Percentiles rank a stretch among this genome's conserved stretches.
phyloP scores from a whole-genome alignment of 352 stramenopile genomes.

The Lagenidium giganteum region DNA sequence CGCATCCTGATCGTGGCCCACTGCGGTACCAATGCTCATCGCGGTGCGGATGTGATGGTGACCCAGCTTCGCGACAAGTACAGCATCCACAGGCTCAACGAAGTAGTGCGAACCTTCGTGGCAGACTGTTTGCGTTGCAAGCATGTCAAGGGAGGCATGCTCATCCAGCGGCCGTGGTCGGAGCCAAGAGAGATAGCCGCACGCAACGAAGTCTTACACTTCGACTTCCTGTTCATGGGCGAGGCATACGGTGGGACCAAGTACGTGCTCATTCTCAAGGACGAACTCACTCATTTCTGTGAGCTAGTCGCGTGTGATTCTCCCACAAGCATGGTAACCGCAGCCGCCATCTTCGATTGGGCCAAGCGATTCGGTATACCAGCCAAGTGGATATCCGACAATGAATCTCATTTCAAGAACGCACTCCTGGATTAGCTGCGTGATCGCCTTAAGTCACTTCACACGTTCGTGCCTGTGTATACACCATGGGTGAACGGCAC shows the following conservation, averaged over 20 bases:
- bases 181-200: background rate
- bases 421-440: conserved; percentile 2
- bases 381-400: conserved; percentile 1
- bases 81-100: background rate
- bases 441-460: background rate
- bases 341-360: conserved; percentile 4
- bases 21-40: conserved; percentile 7
- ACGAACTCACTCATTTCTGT: conserved; percentile 9
- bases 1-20: conserved; percentile 4
- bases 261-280: conserved; percentile 8
- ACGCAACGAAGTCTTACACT: conserved; percentile 10
- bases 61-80: conserved; percentile 1
- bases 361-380: conserved; percentile 4
- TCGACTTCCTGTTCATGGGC: conserved; percentile 9
- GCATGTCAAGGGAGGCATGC: conserved; percentile 7
- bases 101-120: background rate
- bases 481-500: conserved; percentile 14
- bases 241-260: background rate
- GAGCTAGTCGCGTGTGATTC: conserved; percentile 6
- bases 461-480: conserved; percentile 8
- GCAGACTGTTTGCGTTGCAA: conserved; percentile 3
- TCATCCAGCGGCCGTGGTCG: conserved; percentile 3
- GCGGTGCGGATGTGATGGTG: conserved; percentile 1
- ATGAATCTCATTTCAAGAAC: conserved; percentile 14
- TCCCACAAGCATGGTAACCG: conserved; percentile 3